Evolutionary conservation across 768 basidiomycete species (phyloP), one percentile per base, ranked within the genome.

Genomic region (Mrakia gelida): DNA sequence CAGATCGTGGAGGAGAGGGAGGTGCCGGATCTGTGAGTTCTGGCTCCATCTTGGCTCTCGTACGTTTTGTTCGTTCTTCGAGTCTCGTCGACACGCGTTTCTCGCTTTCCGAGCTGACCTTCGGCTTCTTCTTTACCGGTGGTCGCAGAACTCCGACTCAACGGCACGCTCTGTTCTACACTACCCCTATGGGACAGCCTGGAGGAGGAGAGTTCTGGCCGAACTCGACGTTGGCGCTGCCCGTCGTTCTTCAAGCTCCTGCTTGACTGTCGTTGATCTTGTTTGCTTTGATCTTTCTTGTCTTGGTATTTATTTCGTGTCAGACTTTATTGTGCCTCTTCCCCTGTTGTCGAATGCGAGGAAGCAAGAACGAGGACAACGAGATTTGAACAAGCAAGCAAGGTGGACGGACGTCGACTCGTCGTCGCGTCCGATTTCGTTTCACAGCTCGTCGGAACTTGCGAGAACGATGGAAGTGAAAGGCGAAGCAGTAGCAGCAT

Each of bases 11-110:
- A 70, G 67, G 65, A 67, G 65, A 70, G 67, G 38, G 67, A 70
- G 67, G 67, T 70, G 41, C 67, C 67, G 16, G 67, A 70, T 70
- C 41, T 70, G 67, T 70, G 41, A 70, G 67, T 70, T 70, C 67
- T 21, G 38, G 38, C 65, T 32, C 38, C 34, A 18, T 23, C 28
- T n/a, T 8, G 9, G 54, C 21, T 21, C 7, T 21, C 54, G 38
- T 38, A 38, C 38, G 38, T 38, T 38, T 38, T 8, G 38, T 38
- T 38, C 38, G 38, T 38, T 38, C 38, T 38, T 38, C 4, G 38
- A 38, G 38, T 38, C 38, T 38, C 38, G 38, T 38, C 38, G 59
- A 59, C 59, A 11, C 59, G n/a, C 28, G n/a, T 56, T 56, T 56
- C 8, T 26, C n/a, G 32, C 15, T 65, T 65, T 32, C 32, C 15